A percentile compares a stretch with the other conserved stretches of the same genome.
Conservation (phyloP, 1,284 basidiomycete genomes). For the Cutaneotrichosporon sp. region DNA sequence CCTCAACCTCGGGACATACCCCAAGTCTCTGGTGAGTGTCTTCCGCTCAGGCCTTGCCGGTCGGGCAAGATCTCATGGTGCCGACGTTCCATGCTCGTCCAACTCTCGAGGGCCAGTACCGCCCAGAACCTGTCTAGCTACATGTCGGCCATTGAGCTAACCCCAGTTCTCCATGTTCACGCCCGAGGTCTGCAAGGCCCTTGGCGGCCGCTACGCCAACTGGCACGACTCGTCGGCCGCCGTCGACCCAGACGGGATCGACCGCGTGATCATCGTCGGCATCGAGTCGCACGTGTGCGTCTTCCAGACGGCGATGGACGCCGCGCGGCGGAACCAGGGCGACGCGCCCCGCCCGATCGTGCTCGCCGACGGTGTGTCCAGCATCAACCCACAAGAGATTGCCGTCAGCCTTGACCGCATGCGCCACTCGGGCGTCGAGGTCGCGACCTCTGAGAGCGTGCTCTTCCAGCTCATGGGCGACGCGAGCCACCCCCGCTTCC, state of each 20-base stretch:
- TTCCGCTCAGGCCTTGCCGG: no score
- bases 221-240: slow-evolving; percentile 5
- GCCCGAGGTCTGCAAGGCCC: slow-evolving; percentile 62
- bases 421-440: slow-evolving; percentile 70
- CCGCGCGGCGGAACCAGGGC: slow-evolving; percentile 36
- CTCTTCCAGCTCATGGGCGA: slow-evolving; percentile 71
- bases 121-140: background rate
- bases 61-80: no score
- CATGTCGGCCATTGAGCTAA: background rate
- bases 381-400: slow-evolving; percentile 64
- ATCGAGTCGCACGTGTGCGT: slow-evolving; percentile 93
- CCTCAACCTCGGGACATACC: slow-evolving; percentile 61
- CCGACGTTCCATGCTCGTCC: no score
- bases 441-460: slow-evolving; percentile 79
- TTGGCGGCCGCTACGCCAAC: slow-evolving; percentile 46
- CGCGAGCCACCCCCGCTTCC: slow-evolving; percentile 69
- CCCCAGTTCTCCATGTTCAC: slow-evolving; percentile 77
- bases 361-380: slow-evolving; percentile 81
- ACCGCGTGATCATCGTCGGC: slow-evolving; percentile 74
- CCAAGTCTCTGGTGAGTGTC: slow-evolving; percentile 60
- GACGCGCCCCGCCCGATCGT: slow-evolving; percentile 57
- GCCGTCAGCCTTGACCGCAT: slow-evolving; percentile 60
- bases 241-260: slow-evolving; percentile 43
- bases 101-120: no score
- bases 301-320: slow-evolving; percentile 73